Base-by-base conservation (phyloP, 228 moss, liverwort and hornwort genomes). In the Sphagnum magellanicum region DNA sequence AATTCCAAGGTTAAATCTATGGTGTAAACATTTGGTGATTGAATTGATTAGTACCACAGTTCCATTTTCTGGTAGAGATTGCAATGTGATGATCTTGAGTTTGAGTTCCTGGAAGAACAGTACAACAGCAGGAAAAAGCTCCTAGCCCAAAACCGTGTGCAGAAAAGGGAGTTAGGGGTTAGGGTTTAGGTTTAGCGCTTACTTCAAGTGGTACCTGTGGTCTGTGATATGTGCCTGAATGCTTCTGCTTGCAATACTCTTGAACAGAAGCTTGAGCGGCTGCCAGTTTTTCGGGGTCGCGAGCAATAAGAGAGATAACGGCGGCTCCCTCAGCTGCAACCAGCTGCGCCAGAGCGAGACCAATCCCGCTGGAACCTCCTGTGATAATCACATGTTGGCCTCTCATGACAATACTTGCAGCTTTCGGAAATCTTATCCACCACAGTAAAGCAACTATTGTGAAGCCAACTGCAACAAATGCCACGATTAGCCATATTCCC, bases 301-400 rank as follows among this genome's bases (percentile, higher is more conserved):
- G 80, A 8, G 93, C 91, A 5, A 92, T 71, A 14, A 98, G 87
- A 52, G 91, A 91, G 5, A 98, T 10, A 5, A 85, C 71, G 49
- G 93, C 91, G 5, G 88, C 91, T 64, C 93, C 87, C 0, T 72
- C 79, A 50, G 78, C 88, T 71, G 87, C 91, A 32, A 32, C 32
- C 53, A 88, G 47, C 79, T 93, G 81, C 10, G 90, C 91, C 12
- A 93, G 61, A 50, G 79, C 85, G 65, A 98, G 70, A 0, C 97
- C 93, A n/a, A 98, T 93, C 13, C 93, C 97, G 75, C 97, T 93
- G 4, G 97, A 98, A 50, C 93, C 93, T 32, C 97, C 93, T 0
- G 97, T 93, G 59, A 98, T 87, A 53, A 98, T 65, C 62, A 98
- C 48, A 65, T 93, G 97, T 11, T 91, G 76, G 0, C 88, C 84